Evolutionary conservation across 495 filamentous ascomycete species (phyloP), one percentile per base, ranked within the genome.

Genomic region (Lentithecium fluviatile): DNA sequence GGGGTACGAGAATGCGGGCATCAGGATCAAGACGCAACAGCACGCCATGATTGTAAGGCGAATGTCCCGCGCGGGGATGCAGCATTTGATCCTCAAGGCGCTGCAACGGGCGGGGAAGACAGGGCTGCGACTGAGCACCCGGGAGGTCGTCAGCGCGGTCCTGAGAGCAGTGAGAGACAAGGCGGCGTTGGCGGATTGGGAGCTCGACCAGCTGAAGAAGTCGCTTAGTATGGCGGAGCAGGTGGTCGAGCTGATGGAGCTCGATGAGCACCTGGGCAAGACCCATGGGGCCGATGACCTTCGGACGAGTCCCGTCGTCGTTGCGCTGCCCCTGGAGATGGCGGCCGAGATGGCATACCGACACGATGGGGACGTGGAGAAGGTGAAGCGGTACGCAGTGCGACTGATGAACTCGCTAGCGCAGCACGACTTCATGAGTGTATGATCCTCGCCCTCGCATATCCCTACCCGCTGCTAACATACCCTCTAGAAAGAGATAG

Each of bases 251-350:
- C 48, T 70, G 21, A 56, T 78, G 50, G 75, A 78, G 60, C 38
- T 54, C 7, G 43, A 52, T 23, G 54, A 54, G 38, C 75, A 78
- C 56, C 56, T 67, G 26, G 64, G 64, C 13, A 56, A 42, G 17
- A 19, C n/a, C 12, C 19, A 43, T 0, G 37, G 49, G 1, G n/a
- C 34, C 2, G 51, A 32, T n/a, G 70, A 78, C 53, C 62, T 67
- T n/a, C 56, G 73, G 38, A 50, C 45, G 15, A 52, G 58, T 51
- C 68, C 73, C 3, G 58, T 67, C 13, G 70, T 74, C 10, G 58
- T 78, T 34, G 72, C 67, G 0, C 25, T 71, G 11, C 66, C 70
- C n/a, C 53, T 76, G 6, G 73, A 74, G 52, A 46, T 78, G 40
- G 64, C 69, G 0, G 75, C 75, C 10, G 60, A 69, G 40, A 36